phyloP scores from a whole-genome alignment of 768 basidiomycete species.

The Hygrophorus pudorinus region DNA sequence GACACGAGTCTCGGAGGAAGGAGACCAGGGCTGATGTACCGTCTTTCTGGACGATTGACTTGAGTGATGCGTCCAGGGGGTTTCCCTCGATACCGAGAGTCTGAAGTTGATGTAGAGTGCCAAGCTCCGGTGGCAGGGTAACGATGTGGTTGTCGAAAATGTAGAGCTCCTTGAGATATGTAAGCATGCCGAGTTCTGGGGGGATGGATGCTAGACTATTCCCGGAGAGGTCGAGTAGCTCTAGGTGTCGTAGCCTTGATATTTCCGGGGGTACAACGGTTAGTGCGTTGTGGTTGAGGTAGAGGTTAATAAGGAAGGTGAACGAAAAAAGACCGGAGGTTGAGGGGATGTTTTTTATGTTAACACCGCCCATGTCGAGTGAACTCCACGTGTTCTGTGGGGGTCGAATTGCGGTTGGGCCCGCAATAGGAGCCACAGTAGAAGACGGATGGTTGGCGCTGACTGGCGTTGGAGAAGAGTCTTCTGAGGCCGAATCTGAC shows the following conservation, averaged over 20 bases:
- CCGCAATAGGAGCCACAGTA: slow-evolving; percentile 62
- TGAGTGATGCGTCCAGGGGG: slow-evolving; percentile 70
- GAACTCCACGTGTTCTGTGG: slow-evolving; percentile 80
- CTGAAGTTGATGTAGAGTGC: slow-evolving; percentile 84
- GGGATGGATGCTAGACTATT: slow-evolving; percentile 76
- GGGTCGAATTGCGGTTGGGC: slow-evolving; percentile 52
- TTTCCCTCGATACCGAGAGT: slow-evolving; percentile 97
- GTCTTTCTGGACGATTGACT: slow-evolving; percentile 83
- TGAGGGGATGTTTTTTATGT: slow-evolving; percentile 81
- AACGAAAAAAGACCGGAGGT: slow-evolving; percentile 72
- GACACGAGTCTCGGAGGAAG: slow-evolving; percentile 89
- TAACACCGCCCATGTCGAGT: slow-evolving; percentile 93
- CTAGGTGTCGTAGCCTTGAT: slow-evolving; percentile 72
- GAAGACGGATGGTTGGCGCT: slow-evolving; percentile 60
- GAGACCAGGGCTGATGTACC: slow-evolving; percentile 86
- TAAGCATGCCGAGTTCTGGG: slow-evolving; percentile 84
- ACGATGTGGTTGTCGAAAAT: slow-evolving; percentile 93
- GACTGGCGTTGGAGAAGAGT: slow-evolving; percentile 23
- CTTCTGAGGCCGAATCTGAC: slow-evolving; percentile 21
- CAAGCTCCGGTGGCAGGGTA: slow-evolving; percentile 79
- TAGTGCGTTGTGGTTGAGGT: slow-evolving; percentile 92
- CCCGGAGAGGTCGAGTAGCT: slow-evolving; percentile 84
- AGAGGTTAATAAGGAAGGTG: slow-evolving; percentile 88
- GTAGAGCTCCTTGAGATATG: slow-evolving; percentile 82
- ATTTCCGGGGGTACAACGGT: slow-evolving; percentile 74